Conservation (phyloP, 352 stramenopile species). For the Achlya hypogyna region DNA sequence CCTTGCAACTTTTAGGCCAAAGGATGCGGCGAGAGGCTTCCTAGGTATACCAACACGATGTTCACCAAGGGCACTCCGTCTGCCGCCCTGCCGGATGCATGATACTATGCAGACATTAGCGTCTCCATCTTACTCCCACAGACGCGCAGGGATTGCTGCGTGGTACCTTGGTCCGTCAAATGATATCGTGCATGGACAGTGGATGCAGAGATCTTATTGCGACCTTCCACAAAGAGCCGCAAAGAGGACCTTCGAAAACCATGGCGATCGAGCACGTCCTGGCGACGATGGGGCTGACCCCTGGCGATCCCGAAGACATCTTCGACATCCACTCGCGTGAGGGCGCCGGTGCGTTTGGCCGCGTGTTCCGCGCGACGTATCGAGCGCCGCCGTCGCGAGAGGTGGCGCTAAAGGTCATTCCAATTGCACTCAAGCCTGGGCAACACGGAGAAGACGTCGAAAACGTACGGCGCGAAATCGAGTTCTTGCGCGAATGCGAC, state of each 20-base stretch:
- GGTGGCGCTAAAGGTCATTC: conserved; percentile 67
- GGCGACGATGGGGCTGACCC: conserved; percentile 45
- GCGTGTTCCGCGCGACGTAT: conserved; percentile 56
- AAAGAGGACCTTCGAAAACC: neutral
- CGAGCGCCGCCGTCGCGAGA: conserved; percentile 30
- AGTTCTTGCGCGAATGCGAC: conserved; percentile 63
- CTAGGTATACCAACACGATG: too few relatives aligned
- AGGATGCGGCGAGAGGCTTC: too few relatives aligned
- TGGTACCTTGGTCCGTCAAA: too few relatives aligned
- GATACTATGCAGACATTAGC: too few relatives aligned
- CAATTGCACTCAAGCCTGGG: conserved; percentile 45
- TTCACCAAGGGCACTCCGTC: too few relatives aligned
- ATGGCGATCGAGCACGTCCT: conserved; percentile 27
- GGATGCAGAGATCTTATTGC: neutral
- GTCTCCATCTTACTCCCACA: too few relatives aligned
- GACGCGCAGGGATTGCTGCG: too few relatives aligned
- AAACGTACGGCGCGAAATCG: conserved; percentile 57
- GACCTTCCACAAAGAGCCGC: neutral
- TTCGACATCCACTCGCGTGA: conserved; percentile 71
- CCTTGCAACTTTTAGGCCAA: too few relatives aligned
- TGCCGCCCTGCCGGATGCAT: too few relatives aligned
- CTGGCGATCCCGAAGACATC: conserved; percentile 49
- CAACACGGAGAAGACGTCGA: conserved; percentile 60
- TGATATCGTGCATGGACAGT: neutral
- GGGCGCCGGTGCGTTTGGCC: conserved; percentile 54